These are phyloP conservation scores for Salix koriyanagi DNA, from an alignment of 345 rosid genomes.

Conservation along the genomic window DNA sequence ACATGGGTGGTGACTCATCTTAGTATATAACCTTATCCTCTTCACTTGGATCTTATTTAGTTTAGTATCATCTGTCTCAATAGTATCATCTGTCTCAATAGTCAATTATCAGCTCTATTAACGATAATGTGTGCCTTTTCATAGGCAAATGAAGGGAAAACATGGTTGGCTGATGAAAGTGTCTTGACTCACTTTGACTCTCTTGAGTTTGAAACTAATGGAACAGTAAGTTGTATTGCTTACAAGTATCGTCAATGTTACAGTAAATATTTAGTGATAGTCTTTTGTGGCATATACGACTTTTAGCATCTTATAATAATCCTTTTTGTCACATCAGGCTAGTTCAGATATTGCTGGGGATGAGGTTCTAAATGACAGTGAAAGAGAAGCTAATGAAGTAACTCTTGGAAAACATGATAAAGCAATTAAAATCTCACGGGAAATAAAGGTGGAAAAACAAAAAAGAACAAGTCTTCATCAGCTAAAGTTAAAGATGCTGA, in stretches of 20 bases:
- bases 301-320: constrained; percentile 12
- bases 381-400: constrained; percentile 70
- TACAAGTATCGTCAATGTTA: constrained; percentile 8
- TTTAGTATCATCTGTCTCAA: background rate
- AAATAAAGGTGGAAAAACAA: constrained; percentile 48
- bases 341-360: constrained; percentile 37
- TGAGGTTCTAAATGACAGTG: constrained; percentile 47
- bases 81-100: background rate
- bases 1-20: background rate
- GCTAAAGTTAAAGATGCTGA: constrained; percentile 47
- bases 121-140: constrained; percentile 17
- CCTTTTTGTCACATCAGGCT: constrained; percentile 41
- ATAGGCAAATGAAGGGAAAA: constrained; percentile 55
- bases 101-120: constrained; percentile 5
- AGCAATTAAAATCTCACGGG: constrained; percentile 69
- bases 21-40: background rate
- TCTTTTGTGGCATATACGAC: background rate
- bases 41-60: background rate
- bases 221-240: constrained; percentile 43
- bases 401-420: constrained; percentile 74
- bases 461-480: constrained; percentile 41
- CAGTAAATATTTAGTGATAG: constrained; percentile 10
- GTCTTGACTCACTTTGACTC: constrained; percentile 64
- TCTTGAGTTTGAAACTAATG: constrained; percentile 54
- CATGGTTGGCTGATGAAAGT: constrained; percentile 85